Evolutionary conservation across 176 grass and related monocot genomes (phyloP), one percentile per base, ranked within the genome.

Genomic region (Chloris gayana): DNA sequence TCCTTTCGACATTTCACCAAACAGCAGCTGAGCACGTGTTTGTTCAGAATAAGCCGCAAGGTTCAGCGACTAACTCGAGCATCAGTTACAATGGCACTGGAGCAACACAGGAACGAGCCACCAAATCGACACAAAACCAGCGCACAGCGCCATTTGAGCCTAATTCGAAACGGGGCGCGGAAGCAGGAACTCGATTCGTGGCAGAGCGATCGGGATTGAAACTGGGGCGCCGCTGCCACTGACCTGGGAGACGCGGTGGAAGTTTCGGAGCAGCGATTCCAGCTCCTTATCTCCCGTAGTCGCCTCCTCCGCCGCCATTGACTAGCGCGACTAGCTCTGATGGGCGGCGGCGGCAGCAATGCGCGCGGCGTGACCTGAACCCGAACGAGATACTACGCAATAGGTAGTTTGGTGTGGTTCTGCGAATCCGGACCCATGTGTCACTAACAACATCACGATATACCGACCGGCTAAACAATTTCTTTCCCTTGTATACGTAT

Each of bases 241-340:
- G 66, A 87, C 90, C 78, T 96, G 85, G 77, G 77, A 92, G 59
- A 96, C 77, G 66, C 80, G 82, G n/a, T 86, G 87, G 76, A 96
- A 96, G 83, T 81, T 90, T 10, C 67, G 66, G 70, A 93, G 84
- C 39, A 93, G 56, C 32, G 79, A 87, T 24, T 96, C 83, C 83
- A 90, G 46, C 74, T 77, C 83, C 74, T 92, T 80, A 49, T 90
- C 88, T 63, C 85, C 86, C 17, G 32, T 38, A 8, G 75, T 38
- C 19, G 66, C 22, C 60, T 75, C 27, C 67, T 60, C 72, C 37
- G 26, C 81, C 46, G 54, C 27, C 58, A 57, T 89, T 13, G 3
- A 26, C 76, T 63, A 21, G n/a, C 67, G 68, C 64, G 70, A 57
- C 22, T 14, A 19, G 27, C 46, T 33, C 35, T 45, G 73, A 30